Evolutionary conservation across 208 protist species (phyloP), one percentile per base, ranked within the genome.

Genomic region (Naegleria lovaniensis): DNA sequence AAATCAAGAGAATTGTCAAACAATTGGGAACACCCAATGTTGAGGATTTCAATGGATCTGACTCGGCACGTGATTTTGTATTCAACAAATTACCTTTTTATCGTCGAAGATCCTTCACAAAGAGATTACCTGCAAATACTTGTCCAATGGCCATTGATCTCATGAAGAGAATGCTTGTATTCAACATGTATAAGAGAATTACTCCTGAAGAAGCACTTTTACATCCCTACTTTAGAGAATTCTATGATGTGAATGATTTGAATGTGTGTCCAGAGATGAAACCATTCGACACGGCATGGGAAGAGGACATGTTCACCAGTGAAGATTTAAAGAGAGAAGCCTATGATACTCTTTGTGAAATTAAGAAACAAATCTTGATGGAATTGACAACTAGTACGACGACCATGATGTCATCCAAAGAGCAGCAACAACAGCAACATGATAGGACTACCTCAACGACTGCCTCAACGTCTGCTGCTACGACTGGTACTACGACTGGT

Each of bases 191-290:
- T 29, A 85, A 85, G 22, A 7, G 79, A n/a, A 39, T 85, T 43
- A 85, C n/a, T 36, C 15, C 36, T 25, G n/a, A 43, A 43, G 79
- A 85, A n/a, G 79, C 79, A n/a, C 36, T 85, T 5, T 6, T 36
- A 29, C 79, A 85, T 85, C 36, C 79, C 5, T 85, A 85, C 22
- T 85, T 85, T 85, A 85, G n/a, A 43, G 79, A 85, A 16, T 43
- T 85, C 41, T 85, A 43, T 43, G 38, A 43, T 85, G 15, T 11
- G 0, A n/a, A 5, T 39, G 79, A 85, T 85, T 43, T 85, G 15
- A 83, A 39, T 40, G 0, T 83, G 13, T 83, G 75, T 75, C 3
- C 6, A 22, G 6, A 25, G 6, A 7, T 79, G 13, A 36, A 25
- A 36, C 29, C 29, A 2, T 79, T 36, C 9, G 67, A 79, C 36